Evolutionary conservation across 176 grass and related monocot species (phyloP).

Genomic region (Ensete glaucum): DNA sequence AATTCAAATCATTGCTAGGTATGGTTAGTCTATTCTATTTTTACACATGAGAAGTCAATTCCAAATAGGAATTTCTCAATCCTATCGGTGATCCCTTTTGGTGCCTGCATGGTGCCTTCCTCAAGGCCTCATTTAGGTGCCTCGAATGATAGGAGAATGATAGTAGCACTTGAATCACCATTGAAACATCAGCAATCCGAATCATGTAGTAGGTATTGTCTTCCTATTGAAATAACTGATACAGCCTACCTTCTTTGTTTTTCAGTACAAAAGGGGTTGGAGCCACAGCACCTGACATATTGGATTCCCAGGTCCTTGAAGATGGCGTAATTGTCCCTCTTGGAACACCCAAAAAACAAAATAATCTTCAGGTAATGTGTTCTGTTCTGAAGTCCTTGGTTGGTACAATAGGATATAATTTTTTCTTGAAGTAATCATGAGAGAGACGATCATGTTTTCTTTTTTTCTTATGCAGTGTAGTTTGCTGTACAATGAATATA

Average conservation of each 20-base stretch:
- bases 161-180: too few relatives aligned
- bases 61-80: too few relatives aligned
- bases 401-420: background rate
- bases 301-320: slow-evolving; percentile 38
- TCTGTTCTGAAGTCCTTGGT: background rate
- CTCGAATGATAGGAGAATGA: too few relatives aligned
- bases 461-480: slow-evolving; percentile 51
- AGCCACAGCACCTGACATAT: slow-evolving; percentile 40
- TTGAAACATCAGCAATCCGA: too few relatives aligned
- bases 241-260: slow-evolving; percentile 4
- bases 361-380: slow-evolving; percentile 7
- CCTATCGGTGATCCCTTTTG: too few relatives aligned
- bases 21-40: too few relatives aligned
- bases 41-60: too few relatives aligned
- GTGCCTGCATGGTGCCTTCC: too few relatives aligned
- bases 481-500: slow-evolving; percentile 91
- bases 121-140: too few relatives aligned
- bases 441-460: background rate
- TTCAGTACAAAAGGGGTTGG: slow-evolving; percentile 88
- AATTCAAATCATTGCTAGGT: too few relatives aligned
- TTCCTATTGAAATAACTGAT: background rate
- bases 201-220: too few relatives aligned
- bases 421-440: background rate
- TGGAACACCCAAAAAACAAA: slow-evolving; percentile 56
- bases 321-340: slow-evolving; percentile 62